Base-by-base conservation (phyloP, 2,329 filamentous ascomycete genomes). In the Microsporum canis region DNA sequence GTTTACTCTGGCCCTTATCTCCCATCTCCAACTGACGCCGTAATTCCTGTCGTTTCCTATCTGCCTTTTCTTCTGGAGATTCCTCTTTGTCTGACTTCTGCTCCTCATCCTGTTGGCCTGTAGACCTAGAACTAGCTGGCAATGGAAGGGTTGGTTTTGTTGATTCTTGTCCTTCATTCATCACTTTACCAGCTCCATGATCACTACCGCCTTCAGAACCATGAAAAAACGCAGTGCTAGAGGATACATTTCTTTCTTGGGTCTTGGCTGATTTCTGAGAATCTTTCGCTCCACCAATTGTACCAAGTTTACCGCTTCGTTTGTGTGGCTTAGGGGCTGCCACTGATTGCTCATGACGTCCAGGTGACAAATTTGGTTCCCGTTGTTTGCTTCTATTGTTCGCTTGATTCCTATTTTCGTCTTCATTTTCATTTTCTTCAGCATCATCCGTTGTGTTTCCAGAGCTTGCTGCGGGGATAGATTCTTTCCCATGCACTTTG, bases 21-120 rank as follows among this genome's bases (percentile, higher is more conserved):
- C 79, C 80, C 60, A 72, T 73, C 59, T 78, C 78, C 14, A 83
- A 66, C 47, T 79, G 73, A 17, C 78, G 74, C 68, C 84, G 85
- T 63, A 86, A 68, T 67, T 83, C 80, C 57, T 80, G 76, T 10
- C 83, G 74, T 65, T 79, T 84, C 60, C 78, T 74, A 63, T 83
- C 74, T 2, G 82, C 82, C 60, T 76, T 78, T 61, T 84, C 78
- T 63, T 81, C 74, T 7, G 78, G 77, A 1, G 79, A 78, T 62
- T 77, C 74, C 31, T 68, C 63, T 7, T 63, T 66, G 49, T 63
- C 63, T 38, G 61, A 61, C 39, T 43, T 41, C 38, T 33, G 51
- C 61, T 69, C 66, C 59, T 65, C 64, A 33, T 63, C 64, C 49
- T 56, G 53, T 27, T 58, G 60, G 58, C 14, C 23, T n/a, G 38